A percentile compares a stretch with the other conserved stretches of the same genome.
Conservation (phyloP, 352 stramenopile species). For the Peronospora destructor region DNA sequence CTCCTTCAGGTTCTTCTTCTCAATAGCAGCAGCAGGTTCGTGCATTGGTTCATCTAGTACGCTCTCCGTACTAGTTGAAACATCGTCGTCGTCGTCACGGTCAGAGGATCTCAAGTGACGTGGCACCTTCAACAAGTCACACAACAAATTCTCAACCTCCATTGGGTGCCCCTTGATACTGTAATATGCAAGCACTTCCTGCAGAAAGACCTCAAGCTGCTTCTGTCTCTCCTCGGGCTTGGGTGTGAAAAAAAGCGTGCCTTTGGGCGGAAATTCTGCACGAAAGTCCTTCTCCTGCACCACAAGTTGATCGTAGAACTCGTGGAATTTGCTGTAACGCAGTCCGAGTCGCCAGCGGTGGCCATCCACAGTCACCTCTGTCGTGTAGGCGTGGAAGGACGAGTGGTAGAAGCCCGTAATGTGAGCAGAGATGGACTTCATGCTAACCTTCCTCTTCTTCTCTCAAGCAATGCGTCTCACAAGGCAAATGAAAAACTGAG, state of each 20-base stretch:
- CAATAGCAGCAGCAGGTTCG: slow-evolving; percentile 7
- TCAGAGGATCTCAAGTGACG: slow-evolving; percentile 28
- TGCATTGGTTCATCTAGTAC: slow-evolving; percentile 26
- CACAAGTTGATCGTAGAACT: slow-evolving; percentile 47
- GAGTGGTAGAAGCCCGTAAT: slow-evolving; percentile 41
- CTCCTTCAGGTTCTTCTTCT: slow-evolving; percentile 1
- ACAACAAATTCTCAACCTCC: slow-evolving; percentile 39
- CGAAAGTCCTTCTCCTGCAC: slow-evolving; percentile 33
- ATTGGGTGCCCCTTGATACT: slow-evolving; percentile 20
- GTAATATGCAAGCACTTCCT: slow-evolving; percentile 40
- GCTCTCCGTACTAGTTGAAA: slow-evolving; percentile 34
- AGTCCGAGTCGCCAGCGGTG: slow-evolving; percentile 42
- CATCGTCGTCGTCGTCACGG: slow-evolving; percentile 27
- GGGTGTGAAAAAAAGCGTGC: slow-evolving; percentile 57
- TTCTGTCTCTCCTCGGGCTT: slow-evolving; percentile 46
- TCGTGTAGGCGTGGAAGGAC: slow-evolving; percentile 54
- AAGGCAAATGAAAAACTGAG: neutral
- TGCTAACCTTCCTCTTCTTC: slow-evolving; percentile 1
- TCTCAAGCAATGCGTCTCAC: neutral
- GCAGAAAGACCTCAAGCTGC: slow-evolving; percentile 60
- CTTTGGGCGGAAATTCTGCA: slow-evolving; percentile 61
- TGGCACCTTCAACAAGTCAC: slow-evolving; percentile 49
- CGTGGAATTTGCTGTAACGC: slow-evolving; percentile 64
- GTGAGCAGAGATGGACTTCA: slow-evolving; percentile 35
- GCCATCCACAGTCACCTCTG: slow-evolving; percentile 36